Conservation (phyloP, 169 alveolate genomes). For the Toxoplasma gondii region DNA sequence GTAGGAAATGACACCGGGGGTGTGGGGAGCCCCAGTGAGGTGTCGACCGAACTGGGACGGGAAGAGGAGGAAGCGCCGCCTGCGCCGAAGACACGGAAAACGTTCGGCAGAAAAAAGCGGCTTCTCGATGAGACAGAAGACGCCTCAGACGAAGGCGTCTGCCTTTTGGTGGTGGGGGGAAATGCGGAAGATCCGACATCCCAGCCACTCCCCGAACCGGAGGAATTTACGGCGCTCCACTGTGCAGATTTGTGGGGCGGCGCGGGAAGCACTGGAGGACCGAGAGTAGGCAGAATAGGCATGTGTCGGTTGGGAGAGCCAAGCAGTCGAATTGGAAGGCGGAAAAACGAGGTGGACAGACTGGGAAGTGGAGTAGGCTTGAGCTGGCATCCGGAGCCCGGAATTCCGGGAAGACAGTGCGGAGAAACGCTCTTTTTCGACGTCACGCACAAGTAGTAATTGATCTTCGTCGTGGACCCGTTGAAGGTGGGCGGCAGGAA, state of each 20-base stretch:
- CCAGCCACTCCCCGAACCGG: background rate
- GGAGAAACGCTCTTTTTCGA: background rate
- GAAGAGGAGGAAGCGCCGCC: background rate
- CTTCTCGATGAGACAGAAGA: background rate
- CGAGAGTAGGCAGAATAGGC: slow-evolving; percentile 19
- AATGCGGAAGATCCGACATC: background rate
- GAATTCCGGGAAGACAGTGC: background rate
- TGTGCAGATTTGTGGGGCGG: background rate
- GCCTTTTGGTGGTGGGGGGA: background rate
- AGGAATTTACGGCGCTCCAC: background rate
- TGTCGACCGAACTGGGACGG: background rate
- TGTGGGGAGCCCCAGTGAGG: background rate
- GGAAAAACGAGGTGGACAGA: background rate
- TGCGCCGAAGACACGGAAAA: background rate
- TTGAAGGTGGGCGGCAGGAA: slow-evolving; percentile 24
- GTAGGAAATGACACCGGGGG: background rate
- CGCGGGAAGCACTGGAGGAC: slow-evolving; percentile 15
- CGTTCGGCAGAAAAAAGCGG: slow-evolving; percentile 7
- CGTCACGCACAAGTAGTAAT: slow-evolving; percentile 6
- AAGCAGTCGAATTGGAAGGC: background rate
- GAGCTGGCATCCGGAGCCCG: background rate
- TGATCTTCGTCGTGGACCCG: background rate
- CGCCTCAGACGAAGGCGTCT: background rate
- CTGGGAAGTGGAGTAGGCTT: background rate
- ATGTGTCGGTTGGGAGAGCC: slow-evolving; percentile 22